Evolutionary conservation across 2,329 filamentous ascomycete genomes (phyloP).

Genomic region (Nemania abortiva): DNA sequence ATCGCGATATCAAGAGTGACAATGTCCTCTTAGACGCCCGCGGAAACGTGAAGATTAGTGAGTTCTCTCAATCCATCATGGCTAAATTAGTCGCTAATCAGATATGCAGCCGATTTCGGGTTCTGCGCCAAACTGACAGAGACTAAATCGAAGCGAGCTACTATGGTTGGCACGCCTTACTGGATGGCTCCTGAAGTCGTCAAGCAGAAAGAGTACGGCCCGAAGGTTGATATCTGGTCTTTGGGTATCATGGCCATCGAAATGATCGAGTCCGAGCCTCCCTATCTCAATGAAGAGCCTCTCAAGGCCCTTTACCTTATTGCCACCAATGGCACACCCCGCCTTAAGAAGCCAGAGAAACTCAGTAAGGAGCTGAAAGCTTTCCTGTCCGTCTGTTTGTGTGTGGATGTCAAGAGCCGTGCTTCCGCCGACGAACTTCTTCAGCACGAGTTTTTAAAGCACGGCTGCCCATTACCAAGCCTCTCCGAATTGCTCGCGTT

Average conservation of each 20-base stretch:
- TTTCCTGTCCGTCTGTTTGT: constrained; percentile 95
- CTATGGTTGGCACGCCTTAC: constrained; percentile 99
- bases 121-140: constrained; percentile 99
- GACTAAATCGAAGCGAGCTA: constrained; percentile 95
- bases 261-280: constrained; percentile 99
- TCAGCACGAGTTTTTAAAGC: constrained; percentile 92
- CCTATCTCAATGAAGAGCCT: constrained; percentile 97
- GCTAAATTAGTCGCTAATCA: constrained; percentile 46
- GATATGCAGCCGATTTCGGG: constrained; percentile 87
- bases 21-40: constrained; percentile 95
- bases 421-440: constrained; percentile 92
- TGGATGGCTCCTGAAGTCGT: constrained; percentile 99
- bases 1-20: constrained; percentile 99
- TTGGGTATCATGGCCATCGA: constrained; percentile 99
- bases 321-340: constrained; percentile 95
- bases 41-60: constrained; percentile 98
- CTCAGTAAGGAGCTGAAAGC: constrained; percentile 97
- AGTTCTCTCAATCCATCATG: constrained; percentile 54
- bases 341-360: constrained; percentile 98
- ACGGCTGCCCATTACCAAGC: constrained; percentile 85
- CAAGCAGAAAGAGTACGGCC: constrained; percentile 98
- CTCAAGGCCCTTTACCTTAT: constrained; percentile 98
- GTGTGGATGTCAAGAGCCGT: constrained; percentile 94
- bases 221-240: constrained; percentile 99
- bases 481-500: constrained; percentile 90